Percentiles rank a stretch among this genome's conserved stretches.
Evolutionary conservation across 768 basidiomycete species (phyloP).

Genomic region (Mycena vulgaris): DNA sequence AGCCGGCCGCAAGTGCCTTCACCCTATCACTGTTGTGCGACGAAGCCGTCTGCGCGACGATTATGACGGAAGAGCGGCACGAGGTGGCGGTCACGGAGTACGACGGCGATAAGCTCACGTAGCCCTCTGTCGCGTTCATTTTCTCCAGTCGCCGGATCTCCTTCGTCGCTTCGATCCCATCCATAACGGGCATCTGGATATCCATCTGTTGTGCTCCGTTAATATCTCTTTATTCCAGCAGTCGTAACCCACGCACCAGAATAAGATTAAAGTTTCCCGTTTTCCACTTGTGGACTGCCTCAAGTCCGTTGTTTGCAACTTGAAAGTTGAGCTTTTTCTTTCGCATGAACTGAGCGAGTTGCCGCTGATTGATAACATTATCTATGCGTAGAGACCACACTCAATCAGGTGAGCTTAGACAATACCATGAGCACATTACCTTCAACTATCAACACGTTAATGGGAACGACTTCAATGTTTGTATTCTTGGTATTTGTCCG

Average conservation of each 20-base stretch:
- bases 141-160: conserved; percentile 93
- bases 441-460: conserved; percentile 98
- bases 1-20: conserved; percentile 96
- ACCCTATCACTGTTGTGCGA: conserved; percentile 95
- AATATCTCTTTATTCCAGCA: neutral
- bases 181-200: conserved; percentile 99
- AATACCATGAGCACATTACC: conserved; percentile 68
- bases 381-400: conserved; percentile 73
- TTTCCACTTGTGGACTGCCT: conserved; percentile 96
- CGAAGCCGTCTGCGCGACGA: conserved; percentile 98
- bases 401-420: conserved; percentile 36
- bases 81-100: conserved; percentile 66
- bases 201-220: conserved; percentile 83
- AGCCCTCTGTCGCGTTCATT: conserved; percentile 72
- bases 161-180: conserved; percentile 97
- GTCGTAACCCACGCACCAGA: conserved; percentile 71
- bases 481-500: too few relatives aligned
- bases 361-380: conserved; percentile 98
- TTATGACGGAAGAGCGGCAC: conserved; percentile 95
- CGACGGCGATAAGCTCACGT: conserved; percentile 49
- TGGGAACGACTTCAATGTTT: conserved; percentile 87
- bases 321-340: conserved; percentile 97
- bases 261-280: conserved; percentile 96
- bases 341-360: conserved; percentile 96
- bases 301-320: conserved; percentile 93